phyloP scores from a whole-genome alignment of 345 rosid species.

The Citrus cavaleriei region DNA sequence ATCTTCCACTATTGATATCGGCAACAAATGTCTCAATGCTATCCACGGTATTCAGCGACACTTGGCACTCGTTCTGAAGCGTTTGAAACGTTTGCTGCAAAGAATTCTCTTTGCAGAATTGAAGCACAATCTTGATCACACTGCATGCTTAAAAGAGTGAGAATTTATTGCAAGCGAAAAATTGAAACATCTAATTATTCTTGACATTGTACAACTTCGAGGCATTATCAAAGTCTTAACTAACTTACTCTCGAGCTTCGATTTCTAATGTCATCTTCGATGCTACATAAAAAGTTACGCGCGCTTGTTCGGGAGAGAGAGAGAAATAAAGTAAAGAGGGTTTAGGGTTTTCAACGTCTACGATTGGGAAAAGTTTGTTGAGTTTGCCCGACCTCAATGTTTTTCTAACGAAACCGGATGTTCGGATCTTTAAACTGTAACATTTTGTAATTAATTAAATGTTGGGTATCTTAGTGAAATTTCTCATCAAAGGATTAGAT shows the following conservation, averaged over 20 bases:
- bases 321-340: not conserved
- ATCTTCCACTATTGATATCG: conserved; percentile 83
- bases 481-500: not conserved
- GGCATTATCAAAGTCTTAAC: not conserved
- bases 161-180: not conserved
- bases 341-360: conserved; percentile 15
- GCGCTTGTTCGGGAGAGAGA: not conserved
- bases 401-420: not conserved
- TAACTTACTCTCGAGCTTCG: conserved; percentile 92
- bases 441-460: not conserved
- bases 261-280: conserved; percentile 80
- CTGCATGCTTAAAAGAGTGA: conserved; percentile 31
- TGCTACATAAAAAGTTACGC: not conserved
- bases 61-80: conserved; percentile 92
- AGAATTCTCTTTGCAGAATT: conserved; percentile 96
- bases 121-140: conserved; percentile 94
- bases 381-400: not conserved
- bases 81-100: conserved; percentile 93
- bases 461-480: not conserved
- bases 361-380: not conserved
- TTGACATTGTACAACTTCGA: not conserved
- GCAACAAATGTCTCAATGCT: conserved; percentile 91
- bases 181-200: not conserved
- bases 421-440: not conserved
- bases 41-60: conserved; percentile 87